Conservation (phyloP, 116 monocot genomes). For the Posidonia oceanica region DNA sequence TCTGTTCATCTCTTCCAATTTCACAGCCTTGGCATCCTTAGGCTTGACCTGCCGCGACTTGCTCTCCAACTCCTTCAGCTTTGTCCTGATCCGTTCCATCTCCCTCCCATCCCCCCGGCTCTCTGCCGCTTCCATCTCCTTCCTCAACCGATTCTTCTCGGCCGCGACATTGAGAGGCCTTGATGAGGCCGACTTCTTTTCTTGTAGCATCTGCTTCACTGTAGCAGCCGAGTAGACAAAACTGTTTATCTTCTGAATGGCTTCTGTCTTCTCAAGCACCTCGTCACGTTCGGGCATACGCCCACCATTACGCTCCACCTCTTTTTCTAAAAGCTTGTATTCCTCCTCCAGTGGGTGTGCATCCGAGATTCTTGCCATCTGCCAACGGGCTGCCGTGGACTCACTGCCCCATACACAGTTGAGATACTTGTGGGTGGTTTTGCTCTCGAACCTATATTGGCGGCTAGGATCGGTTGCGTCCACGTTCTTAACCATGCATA, state of each 20-base stretch:
- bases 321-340: slow-evolving; percentile 51
- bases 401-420: slow-evolving; percentile 77
- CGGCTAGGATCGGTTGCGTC: slow-evolving; percentile 63
- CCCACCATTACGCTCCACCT: slow-evolving; percentile 39
- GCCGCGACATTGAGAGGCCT: slow-evolving; percentile 82
- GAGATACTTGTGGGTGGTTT: slow-evolving; percentile 65
- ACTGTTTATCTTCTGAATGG: slow-evolving; percentile 42
- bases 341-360: slow-evolving; percentile 51
- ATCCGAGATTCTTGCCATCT: slow-evolving; percentile 90
- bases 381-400: slow-evolving; percentile 68
- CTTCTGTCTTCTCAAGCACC: slow-evolving; percentile 58
- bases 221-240: slow-evolving; percentile 90
- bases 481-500: slow-evolving; percentile 75
- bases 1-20: slow-evolving; percentile 87
- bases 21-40: slow-evolving; percentile 67
- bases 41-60: slow-evolving; percentile 26
- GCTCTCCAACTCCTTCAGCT: slow-evolving; percentile 49
- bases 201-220: slow-evolving; percentile 90
- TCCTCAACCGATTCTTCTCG: slow-evolving; percentile 82
- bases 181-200: slow-evolving; percentile 76
- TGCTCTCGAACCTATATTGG: slow-evolving; percentile 68
- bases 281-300: slow-evolving; percentile 50
- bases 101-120: slow-evolving; percentile 52
- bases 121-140: slow-evolving; percentile 64
- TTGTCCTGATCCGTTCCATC: slow-evolving; percentile 39